Base-by-base conservation (phyloP, 345 rosid genomes). In the Gossypium stocksii region DNA sequence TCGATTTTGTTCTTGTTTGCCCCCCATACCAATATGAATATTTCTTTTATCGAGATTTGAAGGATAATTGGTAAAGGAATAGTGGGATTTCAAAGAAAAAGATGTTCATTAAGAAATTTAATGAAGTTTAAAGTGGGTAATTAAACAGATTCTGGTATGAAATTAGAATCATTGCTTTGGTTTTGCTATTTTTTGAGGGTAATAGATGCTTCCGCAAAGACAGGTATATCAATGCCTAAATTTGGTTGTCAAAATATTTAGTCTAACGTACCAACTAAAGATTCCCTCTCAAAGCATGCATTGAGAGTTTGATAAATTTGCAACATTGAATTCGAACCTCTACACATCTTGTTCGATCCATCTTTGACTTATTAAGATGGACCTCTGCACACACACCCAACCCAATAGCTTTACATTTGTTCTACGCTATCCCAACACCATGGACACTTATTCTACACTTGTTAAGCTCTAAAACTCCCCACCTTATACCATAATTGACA, bases 221-320 rank as follows among this genome's bases (percentile, higher is more conserved):
- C 62, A 66, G 83, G 60, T 62, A 53, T 53, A 51, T 77, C 78
- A 57, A 7, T 59, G 7, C 63, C 69, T 76, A 77, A 74, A 44
- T 71, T 56, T n/a, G 48, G 7, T 44, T 48, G 38, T 45, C 53
- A 3, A 44, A 45, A 59, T 59, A 23, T 59, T 57, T 12, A 57
- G 61, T 20, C 34, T 10, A 34, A 34, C 1, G 15, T 12, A 59
- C 64, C 41, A 60, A 25, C 64, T 22, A 25, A 23, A 12, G 52
- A 7, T 61, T 1, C 41, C 44, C 10, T 29, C 12, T 15, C 20
- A 27, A 61, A 19, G 43, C 44, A 58, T 22, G 34, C 63, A 46
- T 34, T 0, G 41, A 1, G 7, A 46, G 51, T 11, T 3, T 2
- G 16, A 46, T 46, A 9, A 8, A 14, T 60, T 27, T 60, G 51